phyloP scores from a whole-genome alignment of 2,329 filamentous ascomycete genomes.

The Plectosphaerella plurivora region DNA sequence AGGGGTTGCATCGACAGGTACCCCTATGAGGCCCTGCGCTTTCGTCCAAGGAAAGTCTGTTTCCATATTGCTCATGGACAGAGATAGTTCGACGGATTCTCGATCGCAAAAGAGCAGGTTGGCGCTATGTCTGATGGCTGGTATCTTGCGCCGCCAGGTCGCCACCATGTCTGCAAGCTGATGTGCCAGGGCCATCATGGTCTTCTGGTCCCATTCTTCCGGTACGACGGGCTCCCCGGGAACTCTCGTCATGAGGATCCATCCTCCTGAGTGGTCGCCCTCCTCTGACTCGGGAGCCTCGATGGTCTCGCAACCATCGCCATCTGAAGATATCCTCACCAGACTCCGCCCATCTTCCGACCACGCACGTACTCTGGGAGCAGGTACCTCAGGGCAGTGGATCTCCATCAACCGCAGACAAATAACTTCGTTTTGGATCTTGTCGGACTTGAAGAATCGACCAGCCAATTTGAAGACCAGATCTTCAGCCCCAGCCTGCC shows the following conservation, averaged over 20 bases:
- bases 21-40: neutral
- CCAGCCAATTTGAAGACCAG: constrained; percentile 17
- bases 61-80: neutral
- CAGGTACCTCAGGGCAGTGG: constrained; percentile 13
- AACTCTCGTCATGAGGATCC: constrained; percentile 14
- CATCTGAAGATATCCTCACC: neutral
- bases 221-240: constrained; percentile 9
- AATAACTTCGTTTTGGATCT: constrained; percentile 17
- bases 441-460: constrained; percentile 13
- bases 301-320: neutral
- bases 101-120: constrained; percentile 7
- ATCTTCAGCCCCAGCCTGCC: neutral
- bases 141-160: constrained; percentile 12
- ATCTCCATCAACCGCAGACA: constrained; percentile 11
- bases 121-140: constrained; percentile 10
- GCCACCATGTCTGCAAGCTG: constrained; percentile 13
- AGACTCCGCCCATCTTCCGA: constrained; percentile 11
- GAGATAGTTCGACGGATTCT: neutral
- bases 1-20: neutral
- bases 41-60: neutral
- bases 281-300: neutral
- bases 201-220: constrained; percentile 6
- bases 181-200: constrained; percentile 5
- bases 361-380: constrained; percentile 14
- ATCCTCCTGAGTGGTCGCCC: constrained; percentile 7